A percentile compares a stretch with the other conserved stretches of the same genome.
Evolutionary conservation across 1,284 basidiomycete genomes (phyloP).

Genomic region (Apiotrichum gamsii): DNA sequence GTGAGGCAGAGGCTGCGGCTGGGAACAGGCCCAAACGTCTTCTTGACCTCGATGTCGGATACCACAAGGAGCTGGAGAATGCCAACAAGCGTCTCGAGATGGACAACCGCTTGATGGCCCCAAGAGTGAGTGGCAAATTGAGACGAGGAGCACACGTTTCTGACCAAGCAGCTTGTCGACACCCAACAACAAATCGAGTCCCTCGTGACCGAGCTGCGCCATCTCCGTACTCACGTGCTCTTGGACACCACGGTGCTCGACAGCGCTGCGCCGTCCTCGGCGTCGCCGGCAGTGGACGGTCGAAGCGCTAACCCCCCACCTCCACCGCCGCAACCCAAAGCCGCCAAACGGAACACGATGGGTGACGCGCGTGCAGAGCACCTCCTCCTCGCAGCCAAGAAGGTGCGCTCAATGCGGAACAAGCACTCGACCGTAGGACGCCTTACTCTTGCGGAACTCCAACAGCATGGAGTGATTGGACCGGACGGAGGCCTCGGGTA

Average conservation of each 20-base stretch:
- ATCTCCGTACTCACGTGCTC: slow-evolving; percentile 41
- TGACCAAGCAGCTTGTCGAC: slow-evolving; percentile 34
- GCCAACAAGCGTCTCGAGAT: slow-evolving; percentile 45
- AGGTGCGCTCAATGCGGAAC: slow-evolving; percentile 35
- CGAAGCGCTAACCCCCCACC: background rate
- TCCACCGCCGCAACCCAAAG: background rate
- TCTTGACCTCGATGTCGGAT: slow-evolving; percentile 42
- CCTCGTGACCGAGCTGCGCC: slow-evolving; percentile 43
- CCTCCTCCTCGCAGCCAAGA: slow-evolving; percentile 41
- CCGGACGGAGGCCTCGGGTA: slow-evolving; percentile 42
- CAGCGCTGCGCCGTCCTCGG: background rate
- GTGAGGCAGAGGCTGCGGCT: slow-evolving; percentile 33
- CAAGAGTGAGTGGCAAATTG: slow-evolving; percentile 35
- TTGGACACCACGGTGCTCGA: slow-evolving; percentile 18
- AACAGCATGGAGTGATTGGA: slow-evolving; percentile 35
- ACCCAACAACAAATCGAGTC: slow-evolving; percentile 43
- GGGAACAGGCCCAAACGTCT: slow-evolving; percentile 28
- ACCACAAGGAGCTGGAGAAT: slow-evolving; percentile 45
- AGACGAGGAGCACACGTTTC: background rate
- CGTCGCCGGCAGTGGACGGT: background rate
- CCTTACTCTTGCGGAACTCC: slow-evolving; percentile 37
- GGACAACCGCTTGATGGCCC: slow-evolving; percentile 46
- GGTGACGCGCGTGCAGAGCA: slow-evolving; percentile 46
- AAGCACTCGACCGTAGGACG: slow-evolving; percentile 27
- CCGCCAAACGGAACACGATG: slow-evolving; percentile 24